These are phyloP conservation scores for Fusarium algeriense DNA, from an alignment of 2,329 filamentous ascomycete species.

Conservation along the genomic window DNA sequence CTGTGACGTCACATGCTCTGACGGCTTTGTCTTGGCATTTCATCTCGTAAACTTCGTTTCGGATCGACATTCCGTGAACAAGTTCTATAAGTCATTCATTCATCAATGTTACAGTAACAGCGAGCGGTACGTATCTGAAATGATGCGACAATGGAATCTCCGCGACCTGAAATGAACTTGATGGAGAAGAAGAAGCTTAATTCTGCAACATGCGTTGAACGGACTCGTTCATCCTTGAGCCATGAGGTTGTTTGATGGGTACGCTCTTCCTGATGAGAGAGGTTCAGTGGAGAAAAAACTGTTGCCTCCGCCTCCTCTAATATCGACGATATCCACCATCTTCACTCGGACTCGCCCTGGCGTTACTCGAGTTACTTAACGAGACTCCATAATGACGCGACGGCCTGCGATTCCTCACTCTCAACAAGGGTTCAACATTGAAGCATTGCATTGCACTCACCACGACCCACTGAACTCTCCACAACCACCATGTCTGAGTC, in stretches of 20 bases:
- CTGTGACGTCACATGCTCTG: slow-evolving; percentile 23
- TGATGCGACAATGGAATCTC: neutral
- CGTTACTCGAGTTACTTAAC: slow-evolving; percentile 9
- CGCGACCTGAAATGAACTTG: neutral
- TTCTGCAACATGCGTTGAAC: slow-evolving; percentile 11
- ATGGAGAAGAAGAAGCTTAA: slow-evolving; percentile 31
- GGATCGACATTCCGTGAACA: neutral
- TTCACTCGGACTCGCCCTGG: slow-evolving; percentile 15
- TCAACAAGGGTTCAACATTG: slow-evolving; percentile 16
- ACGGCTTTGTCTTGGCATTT: slow-evolving; percentile 9
- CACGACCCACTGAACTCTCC: slow-evolving; percentile 26
- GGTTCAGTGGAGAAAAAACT: slow-evolving; percentile 27
- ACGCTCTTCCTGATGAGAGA: slow-evolving; percentile 8
- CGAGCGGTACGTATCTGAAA: neutral
- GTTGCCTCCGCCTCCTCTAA: slow-evolving; percentile 20
- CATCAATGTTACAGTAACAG: neutral
- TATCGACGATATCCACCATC: slow-evolving; percentile 32
- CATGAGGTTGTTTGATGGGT: slow-evolving; percentile 37
- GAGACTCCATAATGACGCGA: slow-evolving; percentile 38
- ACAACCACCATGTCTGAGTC: slow-evolving; percentile 17
- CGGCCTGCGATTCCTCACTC: slow-evolving; percentile 8
- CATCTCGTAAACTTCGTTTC: slow-evolving; percentile 6
- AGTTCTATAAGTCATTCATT: neutral
- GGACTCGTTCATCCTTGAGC: slow-evolving; percentile 23
- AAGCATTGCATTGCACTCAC: slow-evolving; percentile 10